phyloP scores from a whole-genome alignment of 1,284 basidiomycete genomes.

The Ustilago bromivora region DNA sequence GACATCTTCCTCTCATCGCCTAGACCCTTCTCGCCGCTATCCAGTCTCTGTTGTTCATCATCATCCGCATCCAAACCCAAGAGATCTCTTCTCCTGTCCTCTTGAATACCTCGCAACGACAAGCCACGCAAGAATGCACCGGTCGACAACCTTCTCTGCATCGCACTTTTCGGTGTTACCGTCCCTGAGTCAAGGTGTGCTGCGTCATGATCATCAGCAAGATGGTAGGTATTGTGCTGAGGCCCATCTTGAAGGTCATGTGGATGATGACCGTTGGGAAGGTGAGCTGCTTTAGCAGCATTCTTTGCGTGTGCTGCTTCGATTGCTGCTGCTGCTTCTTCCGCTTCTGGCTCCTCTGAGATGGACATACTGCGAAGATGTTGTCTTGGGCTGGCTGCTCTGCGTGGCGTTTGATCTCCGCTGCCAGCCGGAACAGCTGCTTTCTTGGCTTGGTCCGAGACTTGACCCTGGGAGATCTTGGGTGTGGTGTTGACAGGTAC shows the following conservation, averaged over 20 bases:
- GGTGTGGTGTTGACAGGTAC: constrained; percentile 7
- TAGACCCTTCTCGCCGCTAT: not conserved
- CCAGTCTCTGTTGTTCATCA: not conserved
- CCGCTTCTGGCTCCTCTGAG: constrained; percentile 30
- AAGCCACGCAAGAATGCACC: constrained; percentile 54
- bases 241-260: constrained; percentile 47
- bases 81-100: constrained; percentile 49
- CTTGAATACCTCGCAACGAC: constrained; percentile 54
- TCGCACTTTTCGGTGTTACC: constrained; percentile 32
- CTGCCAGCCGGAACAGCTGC: not conserved
- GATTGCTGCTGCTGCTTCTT: constrained; percentile 38
- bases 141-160: constrained; percentile 55
- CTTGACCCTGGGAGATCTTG: constrained; percentile 11
- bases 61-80: constrained; percentile 46
- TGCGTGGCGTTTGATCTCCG: constrained; percentile 39
- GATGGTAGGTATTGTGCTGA: constrained; percentile 48
- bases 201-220: constrained; percentile 48
- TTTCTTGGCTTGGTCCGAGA: constrained; percentile 29
- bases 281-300: constrained; percentile 14
- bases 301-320: constrained; percentile 41
- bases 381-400: constrained; percentile 27
- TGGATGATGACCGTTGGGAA: constrained; percentile 36
- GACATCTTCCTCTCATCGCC: constrained; percentile 17
- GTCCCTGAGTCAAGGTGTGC: constrained; percentile 30
- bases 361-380: constrained; percentile 33